Base-by-base conservation (phyloP, 495 filamentous ascomycete genomes). In the Tricharina praecox region DNA sequence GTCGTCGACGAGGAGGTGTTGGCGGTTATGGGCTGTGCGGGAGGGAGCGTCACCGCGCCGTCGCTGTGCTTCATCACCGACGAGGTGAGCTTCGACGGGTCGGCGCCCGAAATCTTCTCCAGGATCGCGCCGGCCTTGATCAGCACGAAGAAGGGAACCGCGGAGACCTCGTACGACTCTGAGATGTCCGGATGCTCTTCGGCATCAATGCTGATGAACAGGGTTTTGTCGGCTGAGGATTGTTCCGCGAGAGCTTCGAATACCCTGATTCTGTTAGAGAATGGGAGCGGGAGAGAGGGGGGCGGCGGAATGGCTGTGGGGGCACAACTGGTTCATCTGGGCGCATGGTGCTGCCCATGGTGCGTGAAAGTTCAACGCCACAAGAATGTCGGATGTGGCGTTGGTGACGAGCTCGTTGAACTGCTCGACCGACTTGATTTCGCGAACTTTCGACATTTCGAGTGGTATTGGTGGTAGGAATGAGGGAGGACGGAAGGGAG, bases 321-420 rank as follows among this genome's bases (percentile, higher is more conserved):
- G 18, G 35, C n/a, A 25, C 26, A 28, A 59, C 53, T 52, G 18
- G 28, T 75, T 73, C 86, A 94, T 94, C 65, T 93, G 86, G 45
- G 80, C 72, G 69, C 90, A 96, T 10, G 86, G 90, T 23, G 82
- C 84, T n/a, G 92, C 90, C 90, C 92, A 96, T 56, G 85, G 80
- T 0, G 92, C 82, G 65, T 94, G 79, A 68, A 96, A 96, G 62
- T 85, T 93, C 55, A 94, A 73, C 54, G 93, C 74, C 40, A 82
- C 66, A 28, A 93, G 73, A 9, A 80, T 71, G 4, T 76, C 69
- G 3, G 77, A 54, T 0, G 82, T 74, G 13, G 87, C 70, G 16
- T 76, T 68, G 40, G 70, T 63, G 47, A 82, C 61, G 60, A 81
- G 70, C 26, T 70, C 54, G 30, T 71, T 62, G 74, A 90, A 96